phyloP scores from a whole-genome alignment of 2,329 filamentous ascomycete species.

The Dryadomyces sulphureus region DNA sequence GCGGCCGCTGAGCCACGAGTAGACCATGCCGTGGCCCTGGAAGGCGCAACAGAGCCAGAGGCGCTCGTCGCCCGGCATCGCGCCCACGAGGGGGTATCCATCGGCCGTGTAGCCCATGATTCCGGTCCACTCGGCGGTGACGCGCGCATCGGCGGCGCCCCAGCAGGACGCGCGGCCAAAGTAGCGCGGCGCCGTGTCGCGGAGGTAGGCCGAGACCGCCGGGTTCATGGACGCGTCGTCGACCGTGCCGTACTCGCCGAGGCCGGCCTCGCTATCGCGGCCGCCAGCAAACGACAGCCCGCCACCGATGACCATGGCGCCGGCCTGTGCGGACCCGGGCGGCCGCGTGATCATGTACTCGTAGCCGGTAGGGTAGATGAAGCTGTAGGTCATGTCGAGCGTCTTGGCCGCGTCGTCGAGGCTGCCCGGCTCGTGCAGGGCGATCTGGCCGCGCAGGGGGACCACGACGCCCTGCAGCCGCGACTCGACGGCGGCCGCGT shows the following conservation, averaged over 20 bases:
- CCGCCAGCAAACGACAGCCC: slow-evolving; percentile 21
- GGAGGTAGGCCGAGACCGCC: slow-evolving; percentile 32
- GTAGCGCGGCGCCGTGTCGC: slow-evolving; percentile 26
- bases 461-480: slow-evolving; percentile 30
- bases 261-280: slow-evolving; percentile 24
- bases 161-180: slow-evolving; percentile 32
- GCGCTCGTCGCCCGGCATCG: slow-evolving; percentile 22
- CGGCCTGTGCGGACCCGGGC: slow-evolving; percentile 23
- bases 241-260: slow-evolving; percentile 36
- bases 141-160: slow-evolving; percentile 27
- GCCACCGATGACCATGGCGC: slow-evolving; percentile 48
- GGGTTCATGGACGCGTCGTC: slow-evolving; percentile 38
- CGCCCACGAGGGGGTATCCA: slow-evolving; percentile 35
- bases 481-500: slow-evolving; percentile 29
- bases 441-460: slow-evolving; percentile 34
- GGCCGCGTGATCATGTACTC: slow-evolving; percentile 52
- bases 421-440: slow-evolving; percentile 22
- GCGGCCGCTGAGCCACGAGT: slow-evolving; percentile 43
- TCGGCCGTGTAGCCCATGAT: slow-evolving; percentile 43
- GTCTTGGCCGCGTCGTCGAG: neutral
- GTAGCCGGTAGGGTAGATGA: slow-evolving; percentile 45
- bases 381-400: slow-evolving; percentile 40
- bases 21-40: slow-evolving; percentile 53
- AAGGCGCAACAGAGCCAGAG: slow-evolving; percentile 45
- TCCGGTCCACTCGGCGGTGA: slow-evolving; percentile 32